Conservation (phyloP, 106 monocot species). For the Phalaenopsis aphrodite region DNA sequence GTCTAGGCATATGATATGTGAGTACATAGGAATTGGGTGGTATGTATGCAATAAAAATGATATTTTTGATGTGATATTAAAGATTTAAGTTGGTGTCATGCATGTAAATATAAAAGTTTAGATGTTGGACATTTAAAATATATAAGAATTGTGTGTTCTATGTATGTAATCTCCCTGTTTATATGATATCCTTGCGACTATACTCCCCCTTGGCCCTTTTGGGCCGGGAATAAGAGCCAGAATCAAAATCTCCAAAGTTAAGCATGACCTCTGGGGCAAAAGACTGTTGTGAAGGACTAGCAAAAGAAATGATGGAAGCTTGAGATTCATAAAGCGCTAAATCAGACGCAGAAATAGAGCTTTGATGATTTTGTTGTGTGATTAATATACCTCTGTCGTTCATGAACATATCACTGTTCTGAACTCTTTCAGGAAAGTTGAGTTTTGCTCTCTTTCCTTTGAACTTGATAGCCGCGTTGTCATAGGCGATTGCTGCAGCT, state of each 20-base stretch:
- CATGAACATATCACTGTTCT: background rate
- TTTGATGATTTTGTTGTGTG: background rate
- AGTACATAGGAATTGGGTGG: too few species aligned
- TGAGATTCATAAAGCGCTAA: background rate
- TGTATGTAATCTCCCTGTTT: too few species aligned
- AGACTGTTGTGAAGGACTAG: background rate
- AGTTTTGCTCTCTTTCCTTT: constrained; percentile 51
- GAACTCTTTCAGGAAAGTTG: constrained; percentile 37
- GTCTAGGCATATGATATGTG: too few species aligned
- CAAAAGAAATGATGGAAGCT: background rate
- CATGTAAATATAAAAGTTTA: too few species aligned
- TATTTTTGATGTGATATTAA: too few species aligned
- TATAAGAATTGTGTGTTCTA: too few species aligned
- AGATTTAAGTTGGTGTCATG: too few species aligned
- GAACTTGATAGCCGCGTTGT: constrained; percentile 41
- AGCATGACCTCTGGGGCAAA: background rate
- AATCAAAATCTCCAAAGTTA: background rate
- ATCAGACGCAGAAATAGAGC: background rate
- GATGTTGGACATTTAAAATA: too few species aligned
- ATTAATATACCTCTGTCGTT: background rate
- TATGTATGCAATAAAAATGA: too few species aligned
- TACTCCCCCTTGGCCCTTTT: background rate
- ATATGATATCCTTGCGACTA: background rate
- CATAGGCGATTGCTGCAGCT: constrained; percentile 53
- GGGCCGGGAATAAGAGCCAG: background rate